Base-by-base conservation (phyloP, 2,329 filamentous ascomycete species). In the Colletotrichum camelliae region DNA sequence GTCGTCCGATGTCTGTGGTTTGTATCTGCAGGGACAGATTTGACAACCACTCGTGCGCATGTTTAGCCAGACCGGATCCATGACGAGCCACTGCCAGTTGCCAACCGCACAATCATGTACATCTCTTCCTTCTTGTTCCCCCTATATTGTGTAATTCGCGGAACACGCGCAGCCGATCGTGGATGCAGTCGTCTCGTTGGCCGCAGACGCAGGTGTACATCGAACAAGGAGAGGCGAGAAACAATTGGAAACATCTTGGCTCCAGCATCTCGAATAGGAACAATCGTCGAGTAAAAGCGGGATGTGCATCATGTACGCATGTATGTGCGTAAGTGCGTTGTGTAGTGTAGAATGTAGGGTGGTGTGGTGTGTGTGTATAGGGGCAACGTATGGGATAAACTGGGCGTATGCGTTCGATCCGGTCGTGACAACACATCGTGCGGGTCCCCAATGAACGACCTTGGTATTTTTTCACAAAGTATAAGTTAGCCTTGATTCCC, bases 401-500 rank as follows among this genome's bases (percentile, higher is more conserved):
- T 61, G 67, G 55, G 37, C 43, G 55, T 61, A 27, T 48, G 55
- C 33, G 52, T 39, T 37, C 33, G 35, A 43, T 16, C 18, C 52
- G 72, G 67, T 72, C 58, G 48, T 76, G 77, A 78, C 69, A 78
- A 64, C 75, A 76, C 70, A 77, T 78, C 52, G 60, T 76, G 77
- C 77, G 75, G 77, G 77, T 71, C 72, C 29, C 43, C 29, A 69
- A 73, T 65, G 12, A 73, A 58, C 48, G 62, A 43, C n/a, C n/a
- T 55, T 62, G 67, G 57, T 69, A 9, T 72, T 71, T 60, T 77
- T 80, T 78, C 76, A 80, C 79, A 79, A 79, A 82, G 83, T 86
- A 86, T 86, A 86, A 86, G 84, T 84, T 85, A 79, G 81, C 81
- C 81, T 80, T 77, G 75, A 79, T 82, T 82, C 82, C 80, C 77